phyloP scores from a whole-genome alignment of 495 filamentous ascomycete genomes.

The Entonaema liquescens region DNA sequence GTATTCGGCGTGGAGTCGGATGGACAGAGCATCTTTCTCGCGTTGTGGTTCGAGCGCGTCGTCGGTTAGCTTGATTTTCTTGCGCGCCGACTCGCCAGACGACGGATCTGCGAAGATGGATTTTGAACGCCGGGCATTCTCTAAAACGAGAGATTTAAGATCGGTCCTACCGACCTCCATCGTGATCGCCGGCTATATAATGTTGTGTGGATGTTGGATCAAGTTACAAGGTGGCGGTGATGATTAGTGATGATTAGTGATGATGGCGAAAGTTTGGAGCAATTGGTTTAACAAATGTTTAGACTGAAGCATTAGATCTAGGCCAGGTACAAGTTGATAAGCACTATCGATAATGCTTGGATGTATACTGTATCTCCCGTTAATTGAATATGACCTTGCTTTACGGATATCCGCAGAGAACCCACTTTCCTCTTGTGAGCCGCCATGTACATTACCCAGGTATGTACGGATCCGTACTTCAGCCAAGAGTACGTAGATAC shows the following conservation, averaged over 20 bases:
- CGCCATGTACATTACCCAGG: no score
- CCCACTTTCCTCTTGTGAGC: neutral
- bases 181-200: neutral
- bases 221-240: no score
- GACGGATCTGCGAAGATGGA: constrained; percentile 48
- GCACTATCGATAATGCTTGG: neutral
- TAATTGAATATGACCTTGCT: neutral
- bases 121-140: constrained; percentile 54
- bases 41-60: constrained; percentile 50
- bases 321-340: neutral
- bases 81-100: constrained; percentile 45
- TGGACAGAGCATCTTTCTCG: constrained; percentile 53
- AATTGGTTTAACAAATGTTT: neutral
- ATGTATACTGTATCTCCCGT: neutral
- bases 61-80: constrained; percentile 54
- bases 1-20: constrained; percentile 75
- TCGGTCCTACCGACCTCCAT: constrained; percentile 42
- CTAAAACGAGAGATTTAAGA: constrained; percentile 50
- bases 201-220: neutral
- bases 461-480: neutral
- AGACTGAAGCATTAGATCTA: neutral
- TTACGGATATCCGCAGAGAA: neutral
- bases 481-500: neutral
- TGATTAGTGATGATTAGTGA: no score
- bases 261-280: neutral